Evolutionary conservation across 2,329 filamentous ascomycete species (phyloP).

Genomic region (Colletotrichum cuscutae): DNA sequence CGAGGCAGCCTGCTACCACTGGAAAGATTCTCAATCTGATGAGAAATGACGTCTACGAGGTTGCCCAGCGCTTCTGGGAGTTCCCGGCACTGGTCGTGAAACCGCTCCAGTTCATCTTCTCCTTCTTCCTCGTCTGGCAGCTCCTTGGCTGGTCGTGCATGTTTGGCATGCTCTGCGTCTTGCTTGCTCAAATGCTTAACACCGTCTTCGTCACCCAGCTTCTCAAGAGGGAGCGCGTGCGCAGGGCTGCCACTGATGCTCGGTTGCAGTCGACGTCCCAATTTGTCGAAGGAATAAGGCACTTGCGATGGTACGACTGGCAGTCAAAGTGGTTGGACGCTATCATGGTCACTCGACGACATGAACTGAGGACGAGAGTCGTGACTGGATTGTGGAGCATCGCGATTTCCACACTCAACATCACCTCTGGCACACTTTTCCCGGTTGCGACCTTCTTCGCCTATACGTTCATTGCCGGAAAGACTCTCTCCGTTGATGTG

Average conservation of each 20-base stretch:
- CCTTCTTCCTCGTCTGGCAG: constrained; percentile 78
- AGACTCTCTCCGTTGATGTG: constrained; percentile 78
- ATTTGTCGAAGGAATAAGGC: constrained; percentile 87
- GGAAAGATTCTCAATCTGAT: constrained; percentile 92
- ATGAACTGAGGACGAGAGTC: constrained; percentile 74
- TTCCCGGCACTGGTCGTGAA: constrained; percentile 80
- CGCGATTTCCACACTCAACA: constrained; percentile 75
- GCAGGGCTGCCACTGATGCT: constrained; percentile 79
- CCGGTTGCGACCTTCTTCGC: constrained; percentile 85
- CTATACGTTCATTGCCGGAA: constrained; percentile 77
- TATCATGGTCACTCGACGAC: constrained; percentile 74
- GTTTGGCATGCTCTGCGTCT: constrained; percentile 75
- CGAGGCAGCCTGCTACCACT: constrained; percentile 76
- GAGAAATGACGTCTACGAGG: constrained; percentile 83
- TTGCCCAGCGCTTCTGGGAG: constrained; percentile 89
- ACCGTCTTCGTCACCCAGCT: constrained; percentile 72
- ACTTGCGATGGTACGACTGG: constrained; percentile 86
- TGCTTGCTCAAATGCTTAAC: constrained; percentile 77
- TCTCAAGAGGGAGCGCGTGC: constrained; percentile 74
- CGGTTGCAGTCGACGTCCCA: constrained; percentile 85
- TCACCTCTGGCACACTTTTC: constrained; percentile 77
- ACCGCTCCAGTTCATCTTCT: constrained; percentile 80
- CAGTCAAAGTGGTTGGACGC: constrained; percentile 78
- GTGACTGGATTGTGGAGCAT: constrained; percentile 71
- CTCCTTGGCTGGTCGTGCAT: constrained; percentile 85